These are phyloP conservation scores for Alternaria sp. DNA, from an alignment of 2,329 filamentous ascomycete species.

Conservation along the genomic window DNA sequence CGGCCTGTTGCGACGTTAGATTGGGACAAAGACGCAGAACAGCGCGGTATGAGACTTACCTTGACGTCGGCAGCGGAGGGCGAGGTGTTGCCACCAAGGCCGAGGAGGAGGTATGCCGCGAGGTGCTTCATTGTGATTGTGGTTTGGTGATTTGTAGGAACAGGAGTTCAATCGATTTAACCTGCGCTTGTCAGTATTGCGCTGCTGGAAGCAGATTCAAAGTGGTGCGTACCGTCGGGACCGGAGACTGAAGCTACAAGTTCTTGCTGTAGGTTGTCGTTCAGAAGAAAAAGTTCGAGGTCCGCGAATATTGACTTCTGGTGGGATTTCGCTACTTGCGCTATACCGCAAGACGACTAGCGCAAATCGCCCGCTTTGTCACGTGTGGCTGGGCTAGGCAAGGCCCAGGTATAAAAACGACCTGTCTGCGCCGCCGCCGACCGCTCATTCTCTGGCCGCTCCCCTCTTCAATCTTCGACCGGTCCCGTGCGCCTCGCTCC, in stretches of 20 bases:
- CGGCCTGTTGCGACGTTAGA: conserved; percentile 64
- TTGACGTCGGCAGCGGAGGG: conserved; percentile 84
- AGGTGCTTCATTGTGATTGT: conserved; percentile 96
- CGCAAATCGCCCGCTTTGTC: conserved; percentile 15
- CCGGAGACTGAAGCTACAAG: conserved; percentile 99
- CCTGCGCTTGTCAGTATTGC: conserved; percentile 40
- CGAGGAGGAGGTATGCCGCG: conserved; percentile 97
- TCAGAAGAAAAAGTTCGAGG: conserved; percentile 42
- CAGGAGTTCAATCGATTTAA: conserved; percentile 97
- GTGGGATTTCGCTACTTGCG: conserved; percentile 21
- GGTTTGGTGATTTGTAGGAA: conserved; percentile 60
- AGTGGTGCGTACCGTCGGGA: conserved; percentile 69
- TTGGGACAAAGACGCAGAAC: conserved; percentile 6
- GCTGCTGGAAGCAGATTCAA: not conserved
- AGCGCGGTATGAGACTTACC: conserved; percentile 19
- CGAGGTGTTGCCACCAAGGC: conserved; percentile 89
- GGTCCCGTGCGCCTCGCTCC: conserved; percentile 26
- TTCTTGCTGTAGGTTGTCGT: conserved; percentile 63
- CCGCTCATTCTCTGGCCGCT: conserved; percentile 35
- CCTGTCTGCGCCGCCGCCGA: conserved; percentile 33
- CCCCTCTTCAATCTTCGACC: conserved; percentile 25
- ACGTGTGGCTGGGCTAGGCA: conserved; percentile 28
- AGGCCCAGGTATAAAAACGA: conserved; percentile 32
- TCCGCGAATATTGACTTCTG: conserved; percentile 28
- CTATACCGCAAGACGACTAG: conserved; percentile 11